Evolutionary conservation across 2,329 filamentous ascomycete species (phyloP).

Genomic region (Aspergillus quadrilineatus): DNA sequence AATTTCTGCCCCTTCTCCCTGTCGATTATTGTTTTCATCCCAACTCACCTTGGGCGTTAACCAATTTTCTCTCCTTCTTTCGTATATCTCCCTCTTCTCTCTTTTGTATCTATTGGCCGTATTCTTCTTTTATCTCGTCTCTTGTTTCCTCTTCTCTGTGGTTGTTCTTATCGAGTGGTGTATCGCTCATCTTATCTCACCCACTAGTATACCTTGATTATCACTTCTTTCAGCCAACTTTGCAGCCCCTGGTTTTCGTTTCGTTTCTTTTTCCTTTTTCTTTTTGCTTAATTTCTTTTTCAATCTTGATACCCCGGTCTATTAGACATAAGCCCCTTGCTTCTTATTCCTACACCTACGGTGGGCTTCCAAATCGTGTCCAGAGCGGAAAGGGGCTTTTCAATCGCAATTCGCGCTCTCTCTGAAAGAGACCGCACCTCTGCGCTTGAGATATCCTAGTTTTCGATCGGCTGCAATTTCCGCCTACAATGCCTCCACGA

Average conservation of each 20-base stretch:
- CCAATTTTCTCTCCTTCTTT: too few relatives aligned
- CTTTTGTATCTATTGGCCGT: background rate
- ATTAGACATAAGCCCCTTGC: constrained; percentile 18
- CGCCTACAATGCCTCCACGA: constrained; percentile 31
- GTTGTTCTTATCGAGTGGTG: constrained; percentile 1
- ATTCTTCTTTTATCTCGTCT: background rate
- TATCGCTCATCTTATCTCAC: background rate
- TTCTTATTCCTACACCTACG: constrained; percentile 3
- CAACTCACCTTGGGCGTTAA: too few relatives aligned
- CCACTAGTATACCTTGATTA: background rate
- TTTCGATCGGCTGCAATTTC: constrained; percentile 6
- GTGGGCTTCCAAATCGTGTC: constrained; percentile 13
- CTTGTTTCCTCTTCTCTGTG: background rate
- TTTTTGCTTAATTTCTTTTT: constrained; percentile 12
- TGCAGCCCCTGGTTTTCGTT: background rate
- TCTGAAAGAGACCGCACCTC: background rate
- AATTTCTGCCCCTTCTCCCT: too few relatives aligned
- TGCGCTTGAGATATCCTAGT: constrained; percentile 10
- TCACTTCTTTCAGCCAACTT: background rate
- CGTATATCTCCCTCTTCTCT: background rate
- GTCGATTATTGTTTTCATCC: too few relatives aligned
- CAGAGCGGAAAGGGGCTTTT: constrained; percentile 12
- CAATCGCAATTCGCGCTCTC: constrained; percentile 4
- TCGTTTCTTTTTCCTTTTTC: background rate
- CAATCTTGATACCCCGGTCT: constrained; percentile 5